phyloP scores from a whole-genome alignment of 768 basidiomycete species.

The Brasilioporus rufonigricans region DNA sequence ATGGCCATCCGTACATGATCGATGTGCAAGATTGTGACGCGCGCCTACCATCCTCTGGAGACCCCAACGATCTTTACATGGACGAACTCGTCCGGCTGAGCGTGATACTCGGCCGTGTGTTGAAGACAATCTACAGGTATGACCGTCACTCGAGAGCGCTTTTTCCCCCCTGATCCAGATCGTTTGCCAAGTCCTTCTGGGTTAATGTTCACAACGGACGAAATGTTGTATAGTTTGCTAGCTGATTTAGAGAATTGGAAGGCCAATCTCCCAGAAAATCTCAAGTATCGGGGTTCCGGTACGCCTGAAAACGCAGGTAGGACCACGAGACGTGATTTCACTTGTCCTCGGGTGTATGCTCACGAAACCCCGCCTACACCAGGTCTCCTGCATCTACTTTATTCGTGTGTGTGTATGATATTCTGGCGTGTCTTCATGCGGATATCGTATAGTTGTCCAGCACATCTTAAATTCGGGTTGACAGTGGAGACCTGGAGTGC shows the following conservation, averaged over 20 bases:
- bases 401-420: conserved; percentile 90
- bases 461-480: conserved; percentile 83
- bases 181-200: conserved; percentile 69
- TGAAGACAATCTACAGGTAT: conserved; percentile 92
- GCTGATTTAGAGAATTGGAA: conserved; percentile 77
- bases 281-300: conserved; percentile 73
- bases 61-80: conserved; percentile 75
- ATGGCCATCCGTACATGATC: conserved; percentile 95
- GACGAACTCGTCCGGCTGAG: conserved; percentile 90
- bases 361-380: neutral
- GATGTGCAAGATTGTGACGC: conserved; percentile 97
- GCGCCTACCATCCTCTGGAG: conserved; percentile 85
- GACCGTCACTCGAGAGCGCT: conserved; percentile 6
- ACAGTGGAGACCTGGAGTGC: conserved; percentile 78
- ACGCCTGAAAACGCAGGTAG: conserved; percentile 66
- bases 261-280: conserved; percentile 67
- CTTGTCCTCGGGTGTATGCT: neutral
- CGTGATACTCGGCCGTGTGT: conserved; percentile 85
- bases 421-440: conserved; percentile 99
- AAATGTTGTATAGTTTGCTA: conserved; percentile 63
- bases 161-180: conserved; percentile 7
- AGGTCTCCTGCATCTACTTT: conserved; percentile 88
- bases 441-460: conserved; percentile 89
- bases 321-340: conserved; percentile 23
- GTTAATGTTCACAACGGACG: conserved; percentile 80